Percentiles rank a stretch among this genome's conserved stretches.
Evolutionary conservation across 2,329 filamentous ascomycete genomes (phyloP).

Genomic region (Fusarium sp.): DNA sequence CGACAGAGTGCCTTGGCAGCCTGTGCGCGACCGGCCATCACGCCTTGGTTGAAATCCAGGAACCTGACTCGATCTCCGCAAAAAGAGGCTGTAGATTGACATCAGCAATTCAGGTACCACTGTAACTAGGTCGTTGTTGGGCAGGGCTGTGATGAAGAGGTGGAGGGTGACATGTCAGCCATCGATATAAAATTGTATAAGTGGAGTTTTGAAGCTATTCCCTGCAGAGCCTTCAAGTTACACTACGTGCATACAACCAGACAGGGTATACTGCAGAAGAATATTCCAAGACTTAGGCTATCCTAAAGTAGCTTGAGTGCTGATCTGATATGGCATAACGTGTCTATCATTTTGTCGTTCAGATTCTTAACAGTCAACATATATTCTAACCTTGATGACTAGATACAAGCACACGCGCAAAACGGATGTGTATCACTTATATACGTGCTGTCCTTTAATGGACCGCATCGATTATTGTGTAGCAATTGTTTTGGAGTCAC

Average conservation of each 20-base stretch:
- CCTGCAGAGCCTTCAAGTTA: background rate
- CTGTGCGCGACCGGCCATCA: slow-evolving; percentile 1
- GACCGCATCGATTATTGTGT: background rate
- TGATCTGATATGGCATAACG: background rate
- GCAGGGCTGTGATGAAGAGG: background rate
- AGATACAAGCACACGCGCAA: background rate
- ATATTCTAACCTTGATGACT: too few relatives aligned
- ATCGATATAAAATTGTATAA: background rate
- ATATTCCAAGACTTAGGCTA: background rate
- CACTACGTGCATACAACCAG: background rate
- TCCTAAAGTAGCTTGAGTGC: background rate
- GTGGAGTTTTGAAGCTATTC: background rate
- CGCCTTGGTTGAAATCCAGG: background rate
- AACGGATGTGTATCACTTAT: background rate
- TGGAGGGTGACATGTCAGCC: background rate
- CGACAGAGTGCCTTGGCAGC: slow-evolving; percentile 7
- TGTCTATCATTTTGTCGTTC: too few relatives aligned
- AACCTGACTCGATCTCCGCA: background rate
- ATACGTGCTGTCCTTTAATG: background rate
- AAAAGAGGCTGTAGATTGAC: background rate
- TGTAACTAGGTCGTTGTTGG: too few relatives aligned
- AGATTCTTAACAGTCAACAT: too few relatives aligned
- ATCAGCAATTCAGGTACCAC: background rate
- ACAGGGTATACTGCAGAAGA: background rate
- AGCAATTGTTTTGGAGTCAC: background rate